Conservation (phyloP, 2,329 filamentous ascomycete genomes). For the Epichloe brachyelytri region DNA sequence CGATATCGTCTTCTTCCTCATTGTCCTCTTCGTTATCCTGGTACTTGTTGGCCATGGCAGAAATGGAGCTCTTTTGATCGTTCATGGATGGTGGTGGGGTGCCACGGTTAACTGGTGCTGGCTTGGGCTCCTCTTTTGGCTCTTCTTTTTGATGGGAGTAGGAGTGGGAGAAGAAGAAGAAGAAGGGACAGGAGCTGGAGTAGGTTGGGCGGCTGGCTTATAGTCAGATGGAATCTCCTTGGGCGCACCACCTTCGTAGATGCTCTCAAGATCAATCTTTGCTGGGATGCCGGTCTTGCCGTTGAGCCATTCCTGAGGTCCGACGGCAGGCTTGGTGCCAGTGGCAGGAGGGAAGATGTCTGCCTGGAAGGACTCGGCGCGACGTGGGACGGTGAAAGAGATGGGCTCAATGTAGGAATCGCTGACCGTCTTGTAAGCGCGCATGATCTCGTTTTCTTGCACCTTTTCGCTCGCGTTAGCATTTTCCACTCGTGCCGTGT, state of each 20-base stretch:
- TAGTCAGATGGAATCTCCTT: conserved; percentile 63
- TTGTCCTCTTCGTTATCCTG: conserved; percentile 59
- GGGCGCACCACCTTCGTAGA: conserved; percentile 75
- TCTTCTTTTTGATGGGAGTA: conserved; percentile 25
- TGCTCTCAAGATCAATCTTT: conserved; percentile 85
- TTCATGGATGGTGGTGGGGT: conserved; percentile 54
- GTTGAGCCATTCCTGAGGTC: conserved; percentile 68
- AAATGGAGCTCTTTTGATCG: conserved; percentile 79
- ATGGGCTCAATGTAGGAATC: conserved; percentile 91
- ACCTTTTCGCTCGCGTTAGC: conserved; percentile 35
- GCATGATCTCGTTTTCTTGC: conserved; percentile 92
- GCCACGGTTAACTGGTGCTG: conserved; percentile 27
- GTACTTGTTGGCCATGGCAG: conserved; percentile 74
- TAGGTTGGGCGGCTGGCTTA: conserved; percentile 39
- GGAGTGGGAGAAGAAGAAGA: conserved; percentile 17
- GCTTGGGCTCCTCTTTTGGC: conserved; percentile 29
- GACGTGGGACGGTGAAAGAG: conserved; percentile 89
- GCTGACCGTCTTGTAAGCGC: conserved; percentile 94
- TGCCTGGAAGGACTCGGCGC: conserved; percentile 89
- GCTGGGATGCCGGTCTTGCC: conserved; percentile 75
- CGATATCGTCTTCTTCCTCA: conserved; percentile 46
- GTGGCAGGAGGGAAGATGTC: conserved; percentile 88
- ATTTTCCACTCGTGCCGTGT: neutral
- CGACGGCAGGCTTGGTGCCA: conserved; percentile 69
- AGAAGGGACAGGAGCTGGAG: conserved; percentile 23